These are phyloP conservation scores for Entomortierella beljakovae DNA, from an alignment of 192 early-diverging fungal species.

Conservation along the genomic window DNA sequence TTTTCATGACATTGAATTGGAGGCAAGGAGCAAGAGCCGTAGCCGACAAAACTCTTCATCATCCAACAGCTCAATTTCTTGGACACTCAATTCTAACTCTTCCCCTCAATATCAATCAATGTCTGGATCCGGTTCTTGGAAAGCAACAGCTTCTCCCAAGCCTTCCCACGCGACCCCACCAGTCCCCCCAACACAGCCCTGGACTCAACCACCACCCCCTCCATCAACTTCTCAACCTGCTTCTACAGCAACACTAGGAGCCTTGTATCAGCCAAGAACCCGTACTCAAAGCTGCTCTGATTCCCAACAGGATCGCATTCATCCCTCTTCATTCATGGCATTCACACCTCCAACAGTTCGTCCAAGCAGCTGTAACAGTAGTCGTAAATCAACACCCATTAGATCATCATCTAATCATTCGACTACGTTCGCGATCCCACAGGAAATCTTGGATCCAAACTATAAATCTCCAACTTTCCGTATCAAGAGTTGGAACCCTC, in stretches of 20 bases:
- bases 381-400: not conserved
- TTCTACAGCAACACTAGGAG: not conserved
- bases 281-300: constrained; percentile 19
- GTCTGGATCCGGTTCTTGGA: not conserved
- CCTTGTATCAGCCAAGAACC: constrained; percentile 5
- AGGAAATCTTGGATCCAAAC: constrained; percentile 46
- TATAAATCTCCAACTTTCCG: constrained; percentile 40
- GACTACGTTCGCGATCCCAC: constrained; percentile 32
- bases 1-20: constrained; percentile 41
- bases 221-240: not conserved
- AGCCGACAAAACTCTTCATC: constrained; percentile 37
- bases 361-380: constrained; percentile 11
- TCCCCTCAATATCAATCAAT: not conserved
- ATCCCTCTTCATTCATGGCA: not conserved
- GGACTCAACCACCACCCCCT: not conserved
- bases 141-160: constrained; percentile 4
- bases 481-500: constrained; percentile 50
- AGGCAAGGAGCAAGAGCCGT: constrained; percentile 36
- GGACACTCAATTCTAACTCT: not conserved
- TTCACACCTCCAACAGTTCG: not conserved
- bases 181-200: not conserved
- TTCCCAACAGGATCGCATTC: not conserved
- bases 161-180: not conserved
- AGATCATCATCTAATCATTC: not conserved
- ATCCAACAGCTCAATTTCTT: not conserved